phyloP scores from a whole-genome alignment of 106 monocot genomes.

The Apostasia shenzhenica region DNA sequence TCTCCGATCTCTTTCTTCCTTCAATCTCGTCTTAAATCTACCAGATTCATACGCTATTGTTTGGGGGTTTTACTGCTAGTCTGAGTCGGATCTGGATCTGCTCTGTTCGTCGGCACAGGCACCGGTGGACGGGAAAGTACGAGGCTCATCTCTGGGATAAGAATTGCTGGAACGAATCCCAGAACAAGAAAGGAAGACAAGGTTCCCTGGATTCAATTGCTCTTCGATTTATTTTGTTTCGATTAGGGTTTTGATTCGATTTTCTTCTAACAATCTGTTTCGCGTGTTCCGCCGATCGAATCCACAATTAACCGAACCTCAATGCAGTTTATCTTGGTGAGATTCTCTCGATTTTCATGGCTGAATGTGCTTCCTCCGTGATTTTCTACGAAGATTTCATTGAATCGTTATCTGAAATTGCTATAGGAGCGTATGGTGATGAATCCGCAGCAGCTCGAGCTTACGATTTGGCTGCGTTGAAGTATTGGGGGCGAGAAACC shows the following conservation, averaged over 20 bases:
- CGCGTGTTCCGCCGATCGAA: not conserved
- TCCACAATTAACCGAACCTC: not conserved
- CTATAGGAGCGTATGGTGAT: slow-evolving; percentile 72
- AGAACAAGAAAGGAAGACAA: slow-evolving; percentile 82
- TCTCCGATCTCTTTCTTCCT: not conserved
- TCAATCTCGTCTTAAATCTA: not conserved
- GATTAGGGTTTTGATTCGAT: not conserved
- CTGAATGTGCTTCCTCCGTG: too few relatives aligned
- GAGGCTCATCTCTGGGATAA: slow-evolving; percentile 87
- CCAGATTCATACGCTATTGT: not conserved
- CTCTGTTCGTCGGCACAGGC: slow-evolving; percentile 21
- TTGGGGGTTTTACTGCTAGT: too few relatives aligned
- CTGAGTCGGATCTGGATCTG: not conserved
- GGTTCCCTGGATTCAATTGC: slow-evolving; percentile 14
- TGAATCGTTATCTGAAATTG: too few relatives aligned
- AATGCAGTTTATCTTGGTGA: slow-evolving; percentile 84
- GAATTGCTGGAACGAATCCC: slow-evolving; percentile 63
- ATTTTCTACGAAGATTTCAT: too few relatives aligned
- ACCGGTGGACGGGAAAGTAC: slow-evolving; percentile 68
- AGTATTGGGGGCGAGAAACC: slow-evolving; percentile 87
- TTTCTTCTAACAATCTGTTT: not conserved
- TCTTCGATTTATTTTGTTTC: not conserved
- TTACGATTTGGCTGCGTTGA: slow-evolving; percentile 81
- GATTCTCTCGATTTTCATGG: slow-evolving; percentile 4
- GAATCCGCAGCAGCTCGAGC: slow-evolving; percentile 82